Conservation (phyloP, 176 grass and related monocot species). For the Carex pumila region DNA sequence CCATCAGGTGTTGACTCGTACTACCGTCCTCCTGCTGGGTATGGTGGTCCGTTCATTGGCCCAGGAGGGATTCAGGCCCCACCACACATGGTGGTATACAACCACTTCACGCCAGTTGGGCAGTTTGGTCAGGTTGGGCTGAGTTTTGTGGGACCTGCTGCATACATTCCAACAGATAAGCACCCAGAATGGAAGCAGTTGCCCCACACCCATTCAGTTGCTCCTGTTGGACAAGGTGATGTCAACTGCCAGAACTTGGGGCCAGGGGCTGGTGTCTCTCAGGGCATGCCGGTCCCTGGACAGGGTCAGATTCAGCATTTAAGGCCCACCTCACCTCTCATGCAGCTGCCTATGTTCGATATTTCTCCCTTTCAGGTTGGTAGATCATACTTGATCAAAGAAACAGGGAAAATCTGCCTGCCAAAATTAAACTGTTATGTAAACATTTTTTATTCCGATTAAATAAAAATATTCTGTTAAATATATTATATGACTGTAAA, state of each 20-base stretch:
- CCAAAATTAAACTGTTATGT: not conserved
- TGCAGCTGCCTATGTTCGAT: constrained; percentile 94
- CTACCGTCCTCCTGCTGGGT: constrained; percentile 73
- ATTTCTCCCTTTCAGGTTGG: constrained; percentile 92
- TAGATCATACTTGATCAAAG: constrained; percentile 1
- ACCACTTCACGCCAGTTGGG: constrained; percentile 83
- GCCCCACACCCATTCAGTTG: constrained; percentile 36
- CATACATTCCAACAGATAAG: constrained; percentile 80
- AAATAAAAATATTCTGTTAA: constrained; percentile 7
- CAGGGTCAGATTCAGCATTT: constrained; percentile 63
- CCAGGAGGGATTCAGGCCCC: constrained; percentile 93
- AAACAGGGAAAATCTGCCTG: not conserved
- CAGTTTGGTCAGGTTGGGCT: constrained; percentile 91
- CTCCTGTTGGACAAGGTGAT: constrained; percentile 51
- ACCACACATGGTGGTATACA: constrained; percentile 94
- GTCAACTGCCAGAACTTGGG: constrained; percentile 52
- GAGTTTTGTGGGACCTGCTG: constrained; percentile 79
- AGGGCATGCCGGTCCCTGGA: constrained; percentile 33
- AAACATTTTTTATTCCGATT: not conserved
- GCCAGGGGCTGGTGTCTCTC: constrained; percentile 45
- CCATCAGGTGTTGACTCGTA: constrained; percentile 73
- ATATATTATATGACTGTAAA: constrained; percentile 24
- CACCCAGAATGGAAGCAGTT: constrained; percentile 89
- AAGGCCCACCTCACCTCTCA: constrained; percentile 56
- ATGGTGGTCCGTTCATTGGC: constrained; percentile 69